These are phyloP conservation scores for Xylaria multiplex DNA, from an alignment of 2,329 filamentous ascomycete species.

Conservation along the genomic window DNA sequence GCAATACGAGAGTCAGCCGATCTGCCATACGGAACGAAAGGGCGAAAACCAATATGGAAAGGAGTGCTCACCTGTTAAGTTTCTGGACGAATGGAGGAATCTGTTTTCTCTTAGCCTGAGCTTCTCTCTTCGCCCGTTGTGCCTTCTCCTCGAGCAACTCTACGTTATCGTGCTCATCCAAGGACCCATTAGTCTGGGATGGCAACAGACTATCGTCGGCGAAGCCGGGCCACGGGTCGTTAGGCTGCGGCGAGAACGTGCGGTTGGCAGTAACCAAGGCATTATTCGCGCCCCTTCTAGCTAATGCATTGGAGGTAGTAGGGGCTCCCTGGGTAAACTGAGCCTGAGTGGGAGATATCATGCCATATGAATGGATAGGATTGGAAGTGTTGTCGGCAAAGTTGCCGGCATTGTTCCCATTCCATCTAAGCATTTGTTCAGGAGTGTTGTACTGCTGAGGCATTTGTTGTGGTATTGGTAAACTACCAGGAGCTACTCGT, in stretches of 20 bases:
- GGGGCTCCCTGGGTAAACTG: conserved; percentile 48
- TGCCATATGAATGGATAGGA: conserved; percentile 49
- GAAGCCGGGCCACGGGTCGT: conserved; percentile 54
- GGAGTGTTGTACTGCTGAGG: conserved; percentile 54
- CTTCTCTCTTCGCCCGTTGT: conserved; percentile 83
- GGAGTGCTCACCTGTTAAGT: conserved; percentile 80
- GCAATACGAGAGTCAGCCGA: conserved; percentile 21
- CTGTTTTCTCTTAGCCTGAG: conserved; percentile 89
- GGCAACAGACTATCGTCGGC: conserved; percentile 57
- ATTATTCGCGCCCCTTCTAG: conserved; percentile 63
- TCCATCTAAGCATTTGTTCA: conserved; percentile 66
- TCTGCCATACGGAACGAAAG: not conserved
- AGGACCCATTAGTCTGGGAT: conserved; percentile 49
- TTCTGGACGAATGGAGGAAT: conserved; percentile 99
- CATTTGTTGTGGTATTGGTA: conserved; percentile 53
- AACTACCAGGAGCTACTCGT: conserved; percentile 48
- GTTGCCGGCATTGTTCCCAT: conserved; percentile 52
- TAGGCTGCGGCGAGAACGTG: conserved; percentile 44
- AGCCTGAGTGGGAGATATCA: conserved; percentile 48
- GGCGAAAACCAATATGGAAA: not conserved
- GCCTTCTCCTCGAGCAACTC: conserved; percentile 84
- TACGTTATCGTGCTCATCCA: conserved; percentile 74
- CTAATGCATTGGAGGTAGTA: conserved; percentile 60
- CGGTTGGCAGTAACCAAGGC: conserved; percentile 55
- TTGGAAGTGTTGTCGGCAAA: conserved; percentile 49